Percentiles rank a stretch among this genome's conserved stretches.
Conservation (phyloP, 768 basidiomycete species). For the Rhizopogon rudus region DNA sequence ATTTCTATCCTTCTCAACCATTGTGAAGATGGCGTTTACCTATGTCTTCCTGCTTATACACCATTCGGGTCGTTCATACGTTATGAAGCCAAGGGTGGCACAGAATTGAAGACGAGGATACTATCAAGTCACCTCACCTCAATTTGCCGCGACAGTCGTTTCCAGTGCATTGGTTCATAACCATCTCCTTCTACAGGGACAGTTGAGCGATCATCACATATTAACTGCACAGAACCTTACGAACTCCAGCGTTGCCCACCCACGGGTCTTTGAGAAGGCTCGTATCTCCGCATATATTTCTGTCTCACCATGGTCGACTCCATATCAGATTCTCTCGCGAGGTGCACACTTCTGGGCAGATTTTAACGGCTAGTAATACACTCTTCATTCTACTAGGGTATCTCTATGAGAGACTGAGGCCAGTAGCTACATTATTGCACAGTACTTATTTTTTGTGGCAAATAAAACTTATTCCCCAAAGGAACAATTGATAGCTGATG, state of each 20-base stretch:
- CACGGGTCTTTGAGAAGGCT: neutral
- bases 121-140: neutral
- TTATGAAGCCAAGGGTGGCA: neutral
- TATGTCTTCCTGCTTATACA: neutral
- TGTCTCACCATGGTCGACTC: neutral
- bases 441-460: neutral
- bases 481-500: neutral
- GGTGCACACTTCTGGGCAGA: neutral
- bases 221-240: neutral
- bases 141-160: neutral
- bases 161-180: neutral
- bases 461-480: neutral
- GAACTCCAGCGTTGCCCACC: neutral
- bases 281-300: constrained; percentile 1
- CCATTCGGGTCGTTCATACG: neutral
- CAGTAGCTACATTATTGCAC: neutral
- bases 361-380: neutral
- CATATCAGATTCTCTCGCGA: neutral
- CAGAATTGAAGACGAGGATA: neutral
- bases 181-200: neutral
- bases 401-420: too few species aligned
- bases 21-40: neutral
- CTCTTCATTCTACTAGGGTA: too few species aligned
- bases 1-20: neutral
- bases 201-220: neutral